Conservation (phyloP, 1,284 basidiomycete genomes). For the Anthracocystis panici-leucophaei region DNA sequence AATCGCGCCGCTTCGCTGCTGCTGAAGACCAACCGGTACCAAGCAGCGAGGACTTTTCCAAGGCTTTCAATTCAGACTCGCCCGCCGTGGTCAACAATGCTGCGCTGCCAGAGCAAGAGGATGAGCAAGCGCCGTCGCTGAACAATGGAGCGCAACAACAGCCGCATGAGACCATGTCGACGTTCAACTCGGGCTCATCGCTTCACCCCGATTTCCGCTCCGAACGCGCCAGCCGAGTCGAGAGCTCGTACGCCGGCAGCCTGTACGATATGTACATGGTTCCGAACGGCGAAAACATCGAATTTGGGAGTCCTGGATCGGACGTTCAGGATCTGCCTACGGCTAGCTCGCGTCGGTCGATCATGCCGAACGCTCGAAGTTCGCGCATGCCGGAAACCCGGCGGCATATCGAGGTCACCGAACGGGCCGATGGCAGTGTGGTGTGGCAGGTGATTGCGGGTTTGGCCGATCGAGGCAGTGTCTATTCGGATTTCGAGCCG, state of each 20-base stretch:
- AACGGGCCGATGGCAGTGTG: slow-evolving; percentile 61
- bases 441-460: slow-evolving; percentile 66
- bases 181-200: slow-evolving; percentile 19
- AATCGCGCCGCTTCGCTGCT: slow-evolving; percentile 40
- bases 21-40: slow-evolving; percentile 38
- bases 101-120: slow-evolving; percentile 5
- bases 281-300: slow-evolving; percentile 12
- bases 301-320: slow-evolving; percentile 22
- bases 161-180: slow-evolving; percentile 9
- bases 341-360: slow-evolving; percentile 3
- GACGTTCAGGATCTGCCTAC: background rate
- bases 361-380: slow-evolving; percentile 1
- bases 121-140: background rate
- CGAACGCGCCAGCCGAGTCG: slow-evolving; percentile 22
- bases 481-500: slow-evolving; percentile 49
- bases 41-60: background rate
- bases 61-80: background rate
- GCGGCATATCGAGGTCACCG: slow-evolving; percentile 63
- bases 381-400: slow-evolving; percentile 24
- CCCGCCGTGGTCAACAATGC: slow-evolving; percentile 3
- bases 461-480: slow-evolving; percentile 51
- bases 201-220: slow-evolving; percentile 23
- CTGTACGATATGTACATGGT: slow-evolving; percentile 60
- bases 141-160: slow-evolving; percentile 1
- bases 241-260: slow-evolving; percentile 57